Evolutionary conservation across 1,139 yeast genomes (phyloP).

Genomic region (Lodderomyces oxycetoniae): DNA sequence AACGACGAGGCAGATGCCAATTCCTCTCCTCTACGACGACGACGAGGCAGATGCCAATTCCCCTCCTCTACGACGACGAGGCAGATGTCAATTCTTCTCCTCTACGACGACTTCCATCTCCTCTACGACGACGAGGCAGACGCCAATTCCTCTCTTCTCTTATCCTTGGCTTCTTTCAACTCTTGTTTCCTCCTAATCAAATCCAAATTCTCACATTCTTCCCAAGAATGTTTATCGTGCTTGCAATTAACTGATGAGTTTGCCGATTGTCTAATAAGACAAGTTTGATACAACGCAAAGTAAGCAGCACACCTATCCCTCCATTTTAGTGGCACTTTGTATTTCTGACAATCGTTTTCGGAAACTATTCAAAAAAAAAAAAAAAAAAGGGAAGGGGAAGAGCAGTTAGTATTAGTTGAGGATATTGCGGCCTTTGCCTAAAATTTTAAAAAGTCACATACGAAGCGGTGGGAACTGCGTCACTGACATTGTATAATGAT

Average conservation of each 20-base stretch:
- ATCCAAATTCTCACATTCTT: conserved; percentile 80
- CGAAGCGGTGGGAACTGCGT: conserved; percentile 52
- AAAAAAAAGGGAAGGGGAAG: conserved; percentile 1
- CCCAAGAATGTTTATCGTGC: conserved; percentile 79
- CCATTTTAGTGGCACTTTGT: conserved; percentile 76
- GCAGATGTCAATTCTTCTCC: no score
- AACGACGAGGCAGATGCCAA: conserved; percentile 10
- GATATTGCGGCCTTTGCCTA: neutral
- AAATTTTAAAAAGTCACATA: conserved; percentile 23
- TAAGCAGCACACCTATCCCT: conserved; percentile 84
- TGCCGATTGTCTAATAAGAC: conserved; percentile 46
- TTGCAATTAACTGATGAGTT: conserved; percentile 55
- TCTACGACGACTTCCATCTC: no score
- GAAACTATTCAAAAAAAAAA: conserved; percentile 41
- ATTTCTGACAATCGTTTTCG: conserved; percentile 79
- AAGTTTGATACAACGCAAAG: conserved; percentile 53
- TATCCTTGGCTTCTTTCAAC: conserved; percentile 53
- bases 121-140: conserved; percentile 4
- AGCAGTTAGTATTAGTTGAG: conserved; percentile 3
- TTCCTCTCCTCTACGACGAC: conserved; percentile 23
- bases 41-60: no score
- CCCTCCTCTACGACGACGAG: no score
- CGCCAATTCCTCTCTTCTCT: conserved; percentile 23
- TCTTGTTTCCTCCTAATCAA: conserved; percentile 78
- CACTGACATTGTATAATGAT: conserved; percentile 41